phyloP scores from a whole-genome alignment of 441 rosid genomes.

The Gossypium laxum region DNA sequence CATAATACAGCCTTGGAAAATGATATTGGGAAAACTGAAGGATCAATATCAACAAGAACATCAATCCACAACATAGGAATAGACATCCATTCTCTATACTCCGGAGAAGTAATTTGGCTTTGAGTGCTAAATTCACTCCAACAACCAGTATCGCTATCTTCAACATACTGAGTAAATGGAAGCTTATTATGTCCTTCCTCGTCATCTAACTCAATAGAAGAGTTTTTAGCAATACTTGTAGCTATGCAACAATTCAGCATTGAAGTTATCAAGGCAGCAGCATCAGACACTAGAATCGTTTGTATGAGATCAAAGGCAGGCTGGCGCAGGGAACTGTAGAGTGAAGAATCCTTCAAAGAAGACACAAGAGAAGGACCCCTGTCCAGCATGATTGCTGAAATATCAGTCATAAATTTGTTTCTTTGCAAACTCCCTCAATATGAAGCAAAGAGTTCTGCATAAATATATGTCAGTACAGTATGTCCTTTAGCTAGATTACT shows the following conservation, averaged over 20 bases:
- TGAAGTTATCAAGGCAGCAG: constrained; percentile 61
- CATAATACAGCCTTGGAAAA: constrained; percentile 87
- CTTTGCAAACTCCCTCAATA: not conserved
- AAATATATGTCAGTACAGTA: not conserved
- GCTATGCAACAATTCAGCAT: constrained; percentile 31
- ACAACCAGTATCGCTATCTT: constrained; percentile 42
- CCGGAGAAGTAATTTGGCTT: constrained; percentile 48
- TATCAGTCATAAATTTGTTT: constrained; percentile 16
- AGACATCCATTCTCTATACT: constrained; percentile 76
- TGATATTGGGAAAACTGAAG: constrained; percentile 54
- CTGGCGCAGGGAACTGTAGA: constrained; percentile 77
- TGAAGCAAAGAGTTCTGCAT: not conserved
- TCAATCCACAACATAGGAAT: constrained; percentile 92
- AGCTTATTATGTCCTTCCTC: constrained; percentile 35
- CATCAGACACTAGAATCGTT: constrained; percentile 79
- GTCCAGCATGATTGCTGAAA: constrained; percentile 26
- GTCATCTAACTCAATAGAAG: constrained; percentile 28
- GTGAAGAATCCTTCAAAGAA: constrained; percentile 77
- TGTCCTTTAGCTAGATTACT: not conserved
- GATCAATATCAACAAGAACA: constrained; percentile 63
- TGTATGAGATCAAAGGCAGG: constrained; percentile 94
- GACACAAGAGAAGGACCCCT: constrained; percentile 96
- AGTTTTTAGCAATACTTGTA: constrained; percentile 21
- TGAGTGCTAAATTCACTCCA: constrained; percentile 72
- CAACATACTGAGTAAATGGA: constrained; percentile 32